A percentile compares a stretch with the other conserved stretches of the same genome.
Evolutionary conservation across 139 green algal species (phyloP).

Genomic region (Zygnema circumcarinatum): DNA sequence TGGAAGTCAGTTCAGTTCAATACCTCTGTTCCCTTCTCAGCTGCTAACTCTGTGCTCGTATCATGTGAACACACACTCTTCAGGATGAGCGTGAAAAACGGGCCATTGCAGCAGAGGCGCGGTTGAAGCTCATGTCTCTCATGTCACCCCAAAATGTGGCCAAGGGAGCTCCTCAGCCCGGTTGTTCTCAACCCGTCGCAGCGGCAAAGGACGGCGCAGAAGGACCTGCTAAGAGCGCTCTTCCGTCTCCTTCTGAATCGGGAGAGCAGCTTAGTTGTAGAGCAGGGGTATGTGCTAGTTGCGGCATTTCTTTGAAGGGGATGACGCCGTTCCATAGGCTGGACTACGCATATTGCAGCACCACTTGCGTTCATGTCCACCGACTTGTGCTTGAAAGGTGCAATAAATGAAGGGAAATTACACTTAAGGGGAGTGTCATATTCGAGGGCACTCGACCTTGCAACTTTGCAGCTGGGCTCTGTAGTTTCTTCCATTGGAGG

Average conservation of each 20-base stretch:
- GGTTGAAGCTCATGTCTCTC: slow-evolving; percentile 9
- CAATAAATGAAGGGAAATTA: not conserved
- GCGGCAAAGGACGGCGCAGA: not conserved
- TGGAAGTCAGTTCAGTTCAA: not conserved
- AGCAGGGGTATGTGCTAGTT: slow-evolving; percentile 12
- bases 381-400: not conserved
- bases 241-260: not conserved
- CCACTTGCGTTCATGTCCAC: slow-evolving; percentile 37
- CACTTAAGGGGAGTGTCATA: no score
- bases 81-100: slow-evolving; percentile 31
- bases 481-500: no score
- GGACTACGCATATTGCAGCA: slow-evolving; percentile 51
- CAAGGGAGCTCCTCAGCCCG: no score
- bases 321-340: slow-evolving; percentile 41
- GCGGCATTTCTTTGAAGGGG: slow-evolving; percentile 10
- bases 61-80: not conserved
- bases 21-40: no score
- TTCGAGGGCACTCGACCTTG: no score
- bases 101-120: slow-evolving; percentile 31
- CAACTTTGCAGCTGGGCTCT: no score
- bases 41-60: not conserved
- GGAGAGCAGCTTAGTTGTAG: not conserved
- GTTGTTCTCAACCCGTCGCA: not conserved
- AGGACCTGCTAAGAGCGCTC: not conserved
- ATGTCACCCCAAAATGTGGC: not conserved